Conservation (phyloP, 1,284 basidiomycete species). For the Melampsora medusae region DNA sequence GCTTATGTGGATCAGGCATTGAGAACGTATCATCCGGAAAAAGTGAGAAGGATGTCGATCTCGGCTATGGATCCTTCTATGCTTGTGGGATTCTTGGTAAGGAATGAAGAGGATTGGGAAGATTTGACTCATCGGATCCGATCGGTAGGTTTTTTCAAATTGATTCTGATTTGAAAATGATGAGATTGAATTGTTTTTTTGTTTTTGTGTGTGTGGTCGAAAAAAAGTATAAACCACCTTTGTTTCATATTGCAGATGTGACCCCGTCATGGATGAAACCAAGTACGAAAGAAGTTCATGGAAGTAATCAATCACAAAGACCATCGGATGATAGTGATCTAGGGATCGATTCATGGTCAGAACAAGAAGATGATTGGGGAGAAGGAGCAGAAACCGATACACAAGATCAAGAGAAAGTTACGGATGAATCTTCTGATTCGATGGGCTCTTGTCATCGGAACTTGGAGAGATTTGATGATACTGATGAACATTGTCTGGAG, state of each 20-base stretch:
- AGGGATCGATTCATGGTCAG: conserved; percentile 36
- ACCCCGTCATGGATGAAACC: conserved; percentile 30
- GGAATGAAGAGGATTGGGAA: conserved; percentile 75
- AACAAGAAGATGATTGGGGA: conserved; percentile 36
- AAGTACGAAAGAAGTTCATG: not conserved
- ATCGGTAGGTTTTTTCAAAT: conserved; percentile 5
- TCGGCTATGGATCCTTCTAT: conserved; percentile 92
- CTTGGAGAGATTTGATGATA: not conserved
- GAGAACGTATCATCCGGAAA: conserved; percentile 87
- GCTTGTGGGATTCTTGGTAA: conserved; percentile 86
- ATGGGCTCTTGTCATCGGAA: not conserved
- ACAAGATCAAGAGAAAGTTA: not conserved
- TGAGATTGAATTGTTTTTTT: not conserved
- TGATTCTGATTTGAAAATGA: no score
- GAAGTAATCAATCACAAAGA: conserved; percentile 14
- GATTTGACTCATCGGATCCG: conserved; percentile 68
- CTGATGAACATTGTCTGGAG: no score
- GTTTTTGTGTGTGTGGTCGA: no score
- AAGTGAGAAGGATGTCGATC: conserved; percentile 86
- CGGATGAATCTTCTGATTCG: not conserved
- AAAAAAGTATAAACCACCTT: conserved; percentile 30
- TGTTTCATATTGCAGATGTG: conserved; percentile 36
- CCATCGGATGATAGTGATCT: conserved; percentile 42
- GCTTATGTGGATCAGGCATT: conserved; percentile 69
- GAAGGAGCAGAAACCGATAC: no score